A percentile compares a stretch with the other conserved stretches of the same genome.
phyloP scores from a whole-genome alignment of 1,139 yeast species.

The Scheffersomyces stambukii region DNA sequence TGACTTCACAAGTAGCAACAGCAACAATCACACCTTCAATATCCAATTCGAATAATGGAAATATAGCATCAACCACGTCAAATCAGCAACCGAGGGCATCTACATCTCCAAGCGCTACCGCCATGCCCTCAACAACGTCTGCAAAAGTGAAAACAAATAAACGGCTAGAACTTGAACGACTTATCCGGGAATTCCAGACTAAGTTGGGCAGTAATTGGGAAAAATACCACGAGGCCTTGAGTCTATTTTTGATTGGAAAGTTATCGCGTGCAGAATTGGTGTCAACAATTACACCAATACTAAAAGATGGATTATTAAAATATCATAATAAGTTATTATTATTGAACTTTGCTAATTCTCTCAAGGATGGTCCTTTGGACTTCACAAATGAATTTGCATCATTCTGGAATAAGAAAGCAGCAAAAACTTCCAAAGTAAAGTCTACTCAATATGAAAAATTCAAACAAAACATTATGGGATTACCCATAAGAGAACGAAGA shows the following conservation, averaged over 20 bases:
- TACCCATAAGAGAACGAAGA: constrained; percentile 80
- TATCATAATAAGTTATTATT: constrained; percentile 81
- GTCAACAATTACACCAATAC: constrained; percentile 47
- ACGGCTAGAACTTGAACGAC: constrained; percentile 66
- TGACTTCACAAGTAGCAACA: constrained; percentile 9
- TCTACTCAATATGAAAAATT: constrained; percentile 72
- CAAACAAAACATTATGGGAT: constrained; percentile 81
- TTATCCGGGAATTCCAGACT: constrained; percentile 71
- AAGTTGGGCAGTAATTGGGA: constrained; percentile 81
- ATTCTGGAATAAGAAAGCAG: constrained; percentile 47
- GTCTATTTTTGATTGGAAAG: constrained; percentile 74
- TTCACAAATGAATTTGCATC: constrained; percentile 50
- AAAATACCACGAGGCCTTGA: constrained; percentile 73
- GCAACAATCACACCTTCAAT: constrained; percentile 5
- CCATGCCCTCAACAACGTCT: no score
- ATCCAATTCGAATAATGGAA: constrained; percentile 3
- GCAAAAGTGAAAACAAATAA: constrained; percentile 19
- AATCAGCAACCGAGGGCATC: constrained; percentile 6
- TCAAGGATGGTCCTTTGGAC: constrained; percentile 58
- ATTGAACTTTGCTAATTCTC: constrained; percentile 79
- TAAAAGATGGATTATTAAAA: constrained; percentile 46
- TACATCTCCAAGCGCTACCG: no score
- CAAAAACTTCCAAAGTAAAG: constrained; percentile 43
- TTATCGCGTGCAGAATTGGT: constrained; percentile 74
- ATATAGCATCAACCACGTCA: constrained; percentile 4